Conservation (phyloP, 768 basidiomycete genomes). For the Lyophyllum atratum region DNA sequence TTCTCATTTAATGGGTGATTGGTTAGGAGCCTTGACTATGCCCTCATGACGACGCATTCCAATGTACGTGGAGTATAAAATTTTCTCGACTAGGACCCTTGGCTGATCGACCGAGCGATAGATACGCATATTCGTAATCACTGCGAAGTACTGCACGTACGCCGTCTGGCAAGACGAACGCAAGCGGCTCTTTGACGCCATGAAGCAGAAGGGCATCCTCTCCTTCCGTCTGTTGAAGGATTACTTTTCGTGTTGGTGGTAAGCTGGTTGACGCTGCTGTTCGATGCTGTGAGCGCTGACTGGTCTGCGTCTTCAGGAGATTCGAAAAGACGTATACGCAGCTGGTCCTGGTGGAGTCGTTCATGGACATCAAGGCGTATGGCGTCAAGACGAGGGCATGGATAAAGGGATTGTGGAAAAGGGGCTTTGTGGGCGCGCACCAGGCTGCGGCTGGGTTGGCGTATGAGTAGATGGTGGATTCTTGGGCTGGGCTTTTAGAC, state of each 20-base stretch:
- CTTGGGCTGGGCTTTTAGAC: neutral
- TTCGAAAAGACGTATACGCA: conserved; percentile 56
- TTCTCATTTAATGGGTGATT: conserved; percentile 11
- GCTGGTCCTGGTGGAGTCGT: conserved; percentile 55
- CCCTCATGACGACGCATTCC: conserved; percentile 86
- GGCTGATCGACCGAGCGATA: conserved; percentile 23
- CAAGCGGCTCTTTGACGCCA: conserved; percentile 41
- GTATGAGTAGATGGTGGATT: conserved; percentile 14
- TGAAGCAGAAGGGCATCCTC: conserved; percentile 53
- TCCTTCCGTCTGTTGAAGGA: conserved; percentile 45
- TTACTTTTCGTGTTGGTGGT: conserved; percentile 74
- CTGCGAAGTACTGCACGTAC: conserved; percentile 82
- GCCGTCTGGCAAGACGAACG: conserved; percentile 80
- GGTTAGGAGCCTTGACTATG: conserved; percentile 76
- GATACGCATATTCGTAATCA: conserved; percentile 88
- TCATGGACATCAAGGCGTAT: conserved; percentile 65
- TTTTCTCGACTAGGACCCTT: neutral
- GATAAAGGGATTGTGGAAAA: conserved; percentile 59
- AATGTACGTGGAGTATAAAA: conserved; percentile 44
- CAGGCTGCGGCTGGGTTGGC: conserved; percentile 72
- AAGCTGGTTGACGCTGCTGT: conserved; percentile 25
- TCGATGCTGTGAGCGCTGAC: neutral
- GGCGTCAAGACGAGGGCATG: conserved; percentile 59
- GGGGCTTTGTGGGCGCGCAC: conserved; percentile 66
- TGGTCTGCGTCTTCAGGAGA: conserved; percentile 40